Percentiles rank a stretch among this genome's conserved stretches.
Conservation (phyloP, 2,329 filamentous ascomycete species). For the Nothophoma quercina region DNA sequence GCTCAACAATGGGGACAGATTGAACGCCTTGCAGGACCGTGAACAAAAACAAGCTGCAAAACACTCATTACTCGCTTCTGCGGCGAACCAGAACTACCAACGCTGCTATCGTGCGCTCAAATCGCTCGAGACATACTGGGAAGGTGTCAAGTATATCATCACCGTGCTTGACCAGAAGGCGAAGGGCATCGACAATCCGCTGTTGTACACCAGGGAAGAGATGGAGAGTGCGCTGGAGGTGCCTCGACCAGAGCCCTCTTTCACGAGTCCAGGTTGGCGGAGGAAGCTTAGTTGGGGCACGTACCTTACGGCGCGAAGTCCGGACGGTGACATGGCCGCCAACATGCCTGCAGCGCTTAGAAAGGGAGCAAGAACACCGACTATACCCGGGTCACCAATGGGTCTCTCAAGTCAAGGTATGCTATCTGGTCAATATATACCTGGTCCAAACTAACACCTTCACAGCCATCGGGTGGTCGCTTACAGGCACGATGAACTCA, state of each 20-base stretch:
- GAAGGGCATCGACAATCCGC: slow-evolving; percentile 81
- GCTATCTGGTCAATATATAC: background rate
- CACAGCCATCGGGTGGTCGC: slow-evolving; percentile 78
- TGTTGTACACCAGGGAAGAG: slow-evolving; percentile 73
- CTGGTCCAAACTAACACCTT: slow-evolving; percentile 18
- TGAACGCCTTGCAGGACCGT: slow-evolving; percentile 26
- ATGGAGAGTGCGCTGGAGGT: slow-evolving; percentile 73
- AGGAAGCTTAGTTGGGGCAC: slow-evolving; percentile 55
- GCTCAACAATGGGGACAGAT: slow-evolving; percentile 23
- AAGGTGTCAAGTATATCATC: slow-evolving; percentile 84
- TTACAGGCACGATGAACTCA: slow-evolving; percentile 88
- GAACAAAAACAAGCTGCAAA: slow-evolving; percentile 62
- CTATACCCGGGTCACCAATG: slow-evolving; percentile 55
- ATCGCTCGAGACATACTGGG: slow-evolving; percentile 84
- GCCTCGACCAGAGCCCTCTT: slow-evolving; percentile 58
- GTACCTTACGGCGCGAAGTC: slow-evolving; percentile 46
- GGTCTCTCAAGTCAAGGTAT: slow-evolving; percentile 61
- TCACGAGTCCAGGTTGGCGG: slow-evolving; percentile 61
- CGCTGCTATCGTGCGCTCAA: slow-evolving; percentile 84
- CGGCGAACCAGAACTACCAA: slow-evolving; percentile 87
- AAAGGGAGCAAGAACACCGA: slow-evolving; percentile 37
- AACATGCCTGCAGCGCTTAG: slow-evolving; percentile 44
- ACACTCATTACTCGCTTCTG: slow-evolving; percentile 79
- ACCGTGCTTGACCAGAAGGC: slow-evolving; percentile 87
- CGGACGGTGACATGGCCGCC: slow-evolving; percentile 37